phyloP scores from a whole-genome alignment of 192 early-diverging fungal genomes.

The Podila epicladia region DNA sequence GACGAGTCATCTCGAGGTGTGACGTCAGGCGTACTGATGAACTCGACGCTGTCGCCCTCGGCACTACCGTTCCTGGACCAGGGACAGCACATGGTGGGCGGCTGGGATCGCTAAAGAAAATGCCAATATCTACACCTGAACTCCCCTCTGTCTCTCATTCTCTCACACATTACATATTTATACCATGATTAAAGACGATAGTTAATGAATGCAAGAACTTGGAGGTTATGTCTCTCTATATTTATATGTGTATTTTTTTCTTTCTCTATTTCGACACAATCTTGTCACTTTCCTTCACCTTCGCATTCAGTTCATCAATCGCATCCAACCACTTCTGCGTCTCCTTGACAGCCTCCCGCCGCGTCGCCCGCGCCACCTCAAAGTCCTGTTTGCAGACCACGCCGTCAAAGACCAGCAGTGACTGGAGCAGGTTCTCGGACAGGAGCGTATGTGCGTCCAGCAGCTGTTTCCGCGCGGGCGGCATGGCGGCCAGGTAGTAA shows the following conservation, averaged over 20 bases:
- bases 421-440: conserved; percentile 81
- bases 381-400: conserved; percentile 74
- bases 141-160: too few species aligned
- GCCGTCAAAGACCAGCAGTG: conserved; percentile 77
- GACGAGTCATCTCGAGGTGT: background rate
- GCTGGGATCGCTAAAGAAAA: conserved; percentile 29
- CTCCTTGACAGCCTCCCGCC: conserved; percentile 76
- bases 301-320: conserved; percentile 74
- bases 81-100: conserved; percentile 29
- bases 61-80: conserved; percentile 39
- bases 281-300: conserved; percentile 60
- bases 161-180: background rate
- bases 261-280: background rate
- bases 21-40: background rate
- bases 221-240: background rate
- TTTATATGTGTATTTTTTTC: background rate
- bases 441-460: conserved; percentile 68
- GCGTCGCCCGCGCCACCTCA: conserved; percentile 72
- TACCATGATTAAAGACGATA: background rate
- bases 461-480: conserved; percentile 53
- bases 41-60: conserved; percentile 30
- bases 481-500: conserved; percentile 29
- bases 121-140: too few species aligned
- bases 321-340: conserved; percentile 78
- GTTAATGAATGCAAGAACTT: too few species aligned